Evolutionary conservation across 2,329 filamentous ascomycete species (phyloP), one percentile per base, ranked within the genome.

Genomic region (Paraphaeosphaeria sporulosa): DNA sequence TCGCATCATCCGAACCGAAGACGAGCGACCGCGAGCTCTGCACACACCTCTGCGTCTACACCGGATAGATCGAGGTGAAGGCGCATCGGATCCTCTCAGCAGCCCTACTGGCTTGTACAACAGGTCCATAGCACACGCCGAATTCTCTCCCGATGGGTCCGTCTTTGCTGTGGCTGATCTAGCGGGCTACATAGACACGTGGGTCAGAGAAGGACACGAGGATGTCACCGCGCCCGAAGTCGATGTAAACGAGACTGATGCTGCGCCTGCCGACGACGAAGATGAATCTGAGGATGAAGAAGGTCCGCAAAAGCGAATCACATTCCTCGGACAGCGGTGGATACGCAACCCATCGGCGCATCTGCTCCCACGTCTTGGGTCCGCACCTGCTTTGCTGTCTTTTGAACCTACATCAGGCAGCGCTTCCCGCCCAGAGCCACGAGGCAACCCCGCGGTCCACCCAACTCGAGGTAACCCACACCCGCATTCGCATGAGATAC

Each of bases 121-220:
- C 64, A 86, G 90, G 73, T 89, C 85, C 47, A 88, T 98, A 65
- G 89, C 86, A 38, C 90, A 92, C 56, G 77, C 90, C 27, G 84
- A 89, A 2, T 97, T 98, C 76, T 94, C 93, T 10, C 83, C 89
- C 5, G 90, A 97, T 74, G 92, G 91, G 73, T 88, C 86, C 65
- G 86, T 96, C 63, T 81, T 98, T 49, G 93, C 90, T 9, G 87
- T 89, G 32, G 89, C 90, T 50, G 94, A 97, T 75, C 79, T 97
- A 55, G 89, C 90, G 46, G 95, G 95, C 46, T 93, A 89, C 76
- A 83, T 98, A 34, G 94, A 98, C 73, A 93, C 90, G 19, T 99
- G 94, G 91, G 80, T 93, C 1, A 79, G 96, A 57, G 84, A 87
- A 71, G 85, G 85, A 40, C 76, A 85, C 61, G 82, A 85, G 67